phyloP scores from a whole-genome alignment of 768 basidiomycete species.

The Calocera cornea region DNA sequence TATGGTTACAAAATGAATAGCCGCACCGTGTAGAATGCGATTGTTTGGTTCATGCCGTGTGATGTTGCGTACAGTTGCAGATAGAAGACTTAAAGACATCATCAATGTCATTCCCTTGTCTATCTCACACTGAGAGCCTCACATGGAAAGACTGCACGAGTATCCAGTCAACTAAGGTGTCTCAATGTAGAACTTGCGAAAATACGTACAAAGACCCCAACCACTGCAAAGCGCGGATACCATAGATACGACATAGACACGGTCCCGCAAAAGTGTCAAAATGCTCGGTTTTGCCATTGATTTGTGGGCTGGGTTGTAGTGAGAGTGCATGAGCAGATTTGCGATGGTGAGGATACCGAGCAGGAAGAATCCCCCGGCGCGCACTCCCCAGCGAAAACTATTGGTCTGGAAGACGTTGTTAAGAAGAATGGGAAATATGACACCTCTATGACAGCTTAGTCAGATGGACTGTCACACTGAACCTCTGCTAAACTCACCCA shows the following conservation, averaged over 20 bases:
- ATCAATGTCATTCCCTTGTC: not conserved
- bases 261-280: slow-evolving; percentile 8
- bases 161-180: not conserved
- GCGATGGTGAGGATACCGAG: slow-evolving; percentile 27
- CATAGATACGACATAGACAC: slow-evolving; percentile 6
- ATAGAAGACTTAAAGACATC: slow-evolving; percentile 9
- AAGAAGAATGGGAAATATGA: slow-evolving; percentile 40
- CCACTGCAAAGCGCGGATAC: not conserved
- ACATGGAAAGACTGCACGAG: slow-evolving; percentile 2
- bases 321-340: slow-evolving; percentile 26
- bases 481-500: slow-evolving; percentile 21
- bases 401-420: slow-evolving; percentile 32
- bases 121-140: not conserved
- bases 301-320: not conserved
- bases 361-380: slow-evolving; percentile 21
- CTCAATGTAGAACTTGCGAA: not conserved
- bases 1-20: not conserved
- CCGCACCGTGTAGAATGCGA: slow-evolving; percentile 14
- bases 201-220: not conserved
- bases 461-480: not conserved
- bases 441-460: slow-evolving; percentile 20
- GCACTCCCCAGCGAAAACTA: slow-evolving; percentile 30
- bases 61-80: slow-evolving; percentile 12
- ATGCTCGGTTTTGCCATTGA: slow-evolving; percentile 6
- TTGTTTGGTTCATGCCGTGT: slow-evolving; percentile 8